A percentile compares a stretch with the other conserved stretches of the same genome.
Conservation (phyloP, 371 early-diverging fungal species). For the Mucor irregularis region DNA sequence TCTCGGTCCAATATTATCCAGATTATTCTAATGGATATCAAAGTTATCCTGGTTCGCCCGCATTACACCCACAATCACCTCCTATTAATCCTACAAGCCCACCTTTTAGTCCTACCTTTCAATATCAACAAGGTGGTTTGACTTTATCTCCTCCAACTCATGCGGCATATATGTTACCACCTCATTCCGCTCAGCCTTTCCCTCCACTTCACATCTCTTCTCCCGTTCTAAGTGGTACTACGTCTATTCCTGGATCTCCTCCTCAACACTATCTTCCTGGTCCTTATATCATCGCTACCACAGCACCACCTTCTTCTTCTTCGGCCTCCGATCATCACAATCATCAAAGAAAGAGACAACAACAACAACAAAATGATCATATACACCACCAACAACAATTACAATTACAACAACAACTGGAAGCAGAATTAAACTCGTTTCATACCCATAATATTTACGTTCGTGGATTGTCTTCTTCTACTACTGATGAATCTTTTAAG, state of each 20-base stretch:
- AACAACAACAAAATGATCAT: conserved; percentile 5
- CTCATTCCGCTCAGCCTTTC: conserved; percentile 39
- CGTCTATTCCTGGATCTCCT: conserved; percentile 40
- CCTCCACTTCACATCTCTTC: conserved; percentile 51
- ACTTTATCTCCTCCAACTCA: conserved; percentile 42
- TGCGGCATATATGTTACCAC: conserved; percentile 40
- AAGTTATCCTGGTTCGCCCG: conserved; percentile 50
- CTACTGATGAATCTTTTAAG: conserved; percentile 73
- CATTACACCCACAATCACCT: conserved; percentile 39
- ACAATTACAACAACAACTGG: conserved; percentile 12
- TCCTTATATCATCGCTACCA: conserved; percentile 26
- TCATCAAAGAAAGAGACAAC: conserved; percentile 9
- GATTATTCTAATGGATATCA: conserved; percentile 41
- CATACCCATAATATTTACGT: conserved; percentile 79
- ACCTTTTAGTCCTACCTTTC: conserved; percentile 39
- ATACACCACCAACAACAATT: conserved; percentile 12
- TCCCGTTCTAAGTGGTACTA: conserved; percentile 43
- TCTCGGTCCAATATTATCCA: conserved; percentile 45
- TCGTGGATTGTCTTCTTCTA: conserved; percentile 72
- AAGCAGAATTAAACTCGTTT: conserved; percentile 18
- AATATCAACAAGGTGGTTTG: conserved; percentile 34
- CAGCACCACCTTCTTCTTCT: too few relatives aligned
- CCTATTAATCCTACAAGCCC: conserved; percentile 36
- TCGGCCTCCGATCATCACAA: conserved; percentile 13
- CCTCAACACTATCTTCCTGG: conserved; percentile 35